These are phyloP conservation scores for Botrytis cinerea DNA, from an alignment of 2,329 filamentous ascomycete genomes.

Conservation along the genomic window DNA sequence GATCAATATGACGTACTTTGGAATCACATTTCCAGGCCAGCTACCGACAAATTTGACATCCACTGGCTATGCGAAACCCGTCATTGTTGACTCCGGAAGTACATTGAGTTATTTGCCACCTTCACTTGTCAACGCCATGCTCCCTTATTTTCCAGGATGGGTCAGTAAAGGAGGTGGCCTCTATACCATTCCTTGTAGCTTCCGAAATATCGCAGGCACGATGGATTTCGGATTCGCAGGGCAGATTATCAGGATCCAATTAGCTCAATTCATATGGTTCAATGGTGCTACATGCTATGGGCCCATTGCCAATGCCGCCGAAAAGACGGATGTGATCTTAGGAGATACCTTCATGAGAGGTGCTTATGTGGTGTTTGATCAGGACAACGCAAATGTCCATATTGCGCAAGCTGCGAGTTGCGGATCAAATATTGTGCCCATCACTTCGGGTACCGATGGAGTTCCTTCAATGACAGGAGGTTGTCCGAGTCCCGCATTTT, in stretches of 20 bases:
- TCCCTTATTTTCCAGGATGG: slow-evolving; percentile 28
- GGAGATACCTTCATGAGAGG: slow-evolving; percentile 30
- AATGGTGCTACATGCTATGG: slow-evolving; percentile 24
- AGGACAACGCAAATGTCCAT: slow-evolving; percentile 31
- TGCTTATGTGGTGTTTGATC: slow-evolving; percentile 33
- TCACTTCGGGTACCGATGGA: slow-evolving; percentile 28
- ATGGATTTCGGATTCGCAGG: slow-evolving; percentile 32
- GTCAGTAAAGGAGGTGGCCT: slow-evolving; percentile 25
- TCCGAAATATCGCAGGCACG: slow-evolving; percentile 17
- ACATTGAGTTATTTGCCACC: slow-evolving; percentile 28
- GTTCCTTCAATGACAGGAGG: slow-evolving; percentile 29
- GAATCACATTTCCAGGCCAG: slow-evolving; percentile 26
- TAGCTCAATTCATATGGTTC: slow-evolving; percentile 30
- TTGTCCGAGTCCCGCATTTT: slow-evolving; percentile 22
- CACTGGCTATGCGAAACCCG: slow-evolving; percentile 15
- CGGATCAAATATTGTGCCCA: slow-evolving; percentile 28
- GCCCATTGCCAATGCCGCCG: slow-evolving; percentile 16
- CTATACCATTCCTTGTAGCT: slow-evolving; percentile 27
- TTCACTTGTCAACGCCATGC: slow-evolving; percentile 26
- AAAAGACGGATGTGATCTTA: slow-evolving; percentile 16
- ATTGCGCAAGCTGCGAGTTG: slow-evolving; percentile 30
- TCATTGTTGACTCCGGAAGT: slow-evolving; percentile 30
- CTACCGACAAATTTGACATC: slow-evolving; percentile 11
- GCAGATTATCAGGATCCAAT: slow-evolving; percentile 27
- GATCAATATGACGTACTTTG: slow-evolving; percentile 33